phyloP scores from a whole-genome alignment of 306 rosid genomes.

The Bauhinia variegata region DNA sequence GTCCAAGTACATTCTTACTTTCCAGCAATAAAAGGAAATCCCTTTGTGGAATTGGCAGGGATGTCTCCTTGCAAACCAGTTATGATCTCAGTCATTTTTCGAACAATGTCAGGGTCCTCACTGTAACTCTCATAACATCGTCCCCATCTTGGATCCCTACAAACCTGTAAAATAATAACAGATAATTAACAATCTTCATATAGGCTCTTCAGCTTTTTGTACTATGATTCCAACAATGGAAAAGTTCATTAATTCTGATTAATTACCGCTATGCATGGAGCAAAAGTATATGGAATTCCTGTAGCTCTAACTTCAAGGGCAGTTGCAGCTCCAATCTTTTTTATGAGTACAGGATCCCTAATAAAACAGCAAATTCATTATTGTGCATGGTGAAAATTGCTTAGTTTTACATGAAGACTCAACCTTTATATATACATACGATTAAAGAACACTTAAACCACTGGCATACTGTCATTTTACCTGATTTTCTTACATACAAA shows the following conservation, averaged over 20 bases:
- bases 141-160: slow-evolving; percentile 17
- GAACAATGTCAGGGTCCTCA: slow-evolving; percentile 7
- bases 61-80: background rate
- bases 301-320: slow-evolving; percentile 21
- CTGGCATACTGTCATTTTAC: no score
- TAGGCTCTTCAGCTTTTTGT: no score
- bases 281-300: slow-evolving; percentile 3
- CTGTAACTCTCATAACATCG: slow-evolving; percentile 1
- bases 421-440: no score
- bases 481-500: no score
- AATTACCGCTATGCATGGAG: slow-evolving; percentile 14
- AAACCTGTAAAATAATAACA: background rate
- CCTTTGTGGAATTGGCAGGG: background rate
- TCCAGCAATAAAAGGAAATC: background rate
- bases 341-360: slow-evolving; percentile 5
- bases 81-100: background rate
- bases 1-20: background rate
- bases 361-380: background rate
- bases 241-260: no score
- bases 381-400: no score
- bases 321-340: slow-evolving; percentile 6
- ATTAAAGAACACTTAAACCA: no score
- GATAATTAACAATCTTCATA: no score
- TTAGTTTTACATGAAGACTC: no score
- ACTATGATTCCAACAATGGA: no score